Conservation (phyloP, 129 eudicot genomes). For the Flaveria sonorensis region DNA sequence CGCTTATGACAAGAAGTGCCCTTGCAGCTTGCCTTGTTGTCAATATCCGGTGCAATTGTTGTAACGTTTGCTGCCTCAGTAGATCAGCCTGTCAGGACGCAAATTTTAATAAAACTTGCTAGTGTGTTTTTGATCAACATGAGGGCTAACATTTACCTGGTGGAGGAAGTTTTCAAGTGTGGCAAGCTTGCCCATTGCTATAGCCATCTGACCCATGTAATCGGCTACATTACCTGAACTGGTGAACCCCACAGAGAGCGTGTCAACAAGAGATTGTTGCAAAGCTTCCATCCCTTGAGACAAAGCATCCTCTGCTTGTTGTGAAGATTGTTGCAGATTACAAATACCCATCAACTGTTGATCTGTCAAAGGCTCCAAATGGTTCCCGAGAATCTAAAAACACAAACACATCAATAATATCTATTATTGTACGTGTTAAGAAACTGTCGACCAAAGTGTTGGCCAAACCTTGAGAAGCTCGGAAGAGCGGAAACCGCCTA, state of each 20-base stretch:
- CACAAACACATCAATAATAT: not conserved
- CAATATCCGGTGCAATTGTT: constrained; percentile 85
- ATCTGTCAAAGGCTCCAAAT: constrained; percentile 85
- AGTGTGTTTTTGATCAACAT: not conserved
- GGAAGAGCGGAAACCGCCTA: constrained; percentile 95
- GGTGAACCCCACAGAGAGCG: constrained; percentile 62
- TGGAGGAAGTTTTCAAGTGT: constrained; percentile 86
- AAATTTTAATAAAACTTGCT: not conserved
- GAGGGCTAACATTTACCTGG: constrained; percentile 53
- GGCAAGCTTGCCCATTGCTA: constrained; percentile 94
- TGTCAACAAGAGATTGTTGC: constrained; percentile 91
- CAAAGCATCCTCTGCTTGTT: constrained; percentile 96
- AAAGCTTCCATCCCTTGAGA: constrained; percentile 98
- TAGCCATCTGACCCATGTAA: constrained; percentile 99
- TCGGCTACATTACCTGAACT: constrained; percentile 64
- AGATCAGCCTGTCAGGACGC: constrained; percentile 70
- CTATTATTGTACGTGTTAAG: not conserved
- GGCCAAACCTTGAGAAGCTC: constrained; percentile 88
- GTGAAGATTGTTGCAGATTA: constrained; percentile 88
- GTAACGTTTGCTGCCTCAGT: constrained; percentile 86
- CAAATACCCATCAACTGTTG: constrained; percentile 91
- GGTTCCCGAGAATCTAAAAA: constrained; percentile 74
- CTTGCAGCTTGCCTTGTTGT: constrained; percentile 96
- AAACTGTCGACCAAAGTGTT: not conserved
- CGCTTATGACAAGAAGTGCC: constrained; percentile 83